Conservation (phyloP, 1,284 basidiomycete genomes). For the Irpex sp. region DNA sequence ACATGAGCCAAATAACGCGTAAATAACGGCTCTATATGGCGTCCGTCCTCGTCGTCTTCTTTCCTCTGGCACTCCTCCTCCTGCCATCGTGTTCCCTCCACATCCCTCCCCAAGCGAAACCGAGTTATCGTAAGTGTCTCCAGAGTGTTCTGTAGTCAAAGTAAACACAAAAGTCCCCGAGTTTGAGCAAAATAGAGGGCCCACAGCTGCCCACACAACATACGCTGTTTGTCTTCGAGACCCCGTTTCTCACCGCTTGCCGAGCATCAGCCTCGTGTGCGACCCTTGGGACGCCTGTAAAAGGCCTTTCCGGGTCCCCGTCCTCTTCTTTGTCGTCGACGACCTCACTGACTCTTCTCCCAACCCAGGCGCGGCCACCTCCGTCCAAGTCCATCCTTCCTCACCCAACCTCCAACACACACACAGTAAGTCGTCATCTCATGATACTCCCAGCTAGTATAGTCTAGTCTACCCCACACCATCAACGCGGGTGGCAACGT, state of each 20-base stretch:
- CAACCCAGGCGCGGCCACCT: constrained; percentile 64
- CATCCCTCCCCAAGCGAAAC: not conserved
- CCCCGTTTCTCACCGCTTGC: constrained; percentile 19
- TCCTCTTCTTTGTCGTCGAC: not conserved
- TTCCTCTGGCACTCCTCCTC: constrained; percentile 9
- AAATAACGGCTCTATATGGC: constrained; percentile 22
- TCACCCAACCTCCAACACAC: constrained; percentile 34
- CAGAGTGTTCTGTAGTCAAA: not conserved
- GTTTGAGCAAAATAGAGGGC: constrained; percentile 20
- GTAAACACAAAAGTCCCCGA: not conserved
- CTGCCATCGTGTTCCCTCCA: not conserved
- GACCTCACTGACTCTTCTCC: not conserved
- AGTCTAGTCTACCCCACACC: not conserved
- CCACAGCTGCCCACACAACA: constrained; percentile 25
- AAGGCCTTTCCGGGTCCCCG: constrained; percentile 9
- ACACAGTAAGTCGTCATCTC: constrained; percentile 39
- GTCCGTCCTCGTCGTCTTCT: constrained; percentile 6
- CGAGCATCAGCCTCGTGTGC: constrained; percentile 23
- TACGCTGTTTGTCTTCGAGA: constrained; percentile 19
- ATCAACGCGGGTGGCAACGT: not conserved
- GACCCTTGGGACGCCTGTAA: constrained; percentile 16
- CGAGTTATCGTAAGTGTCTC: constrained; percentile 1
- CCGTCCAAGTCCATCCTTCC: constrained; percentile 59
- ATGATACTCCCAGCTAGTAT: not conserved
- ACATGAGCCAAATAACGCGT: constrained; percentile 32